Percentiles rank a stretch among this genome's conserved stretches.
These are phyloP conservation scores for Hydrangea macrophylla DNA, from an alignment of 148 eudicot genomes.

Conservation along the genomic window DNA sequence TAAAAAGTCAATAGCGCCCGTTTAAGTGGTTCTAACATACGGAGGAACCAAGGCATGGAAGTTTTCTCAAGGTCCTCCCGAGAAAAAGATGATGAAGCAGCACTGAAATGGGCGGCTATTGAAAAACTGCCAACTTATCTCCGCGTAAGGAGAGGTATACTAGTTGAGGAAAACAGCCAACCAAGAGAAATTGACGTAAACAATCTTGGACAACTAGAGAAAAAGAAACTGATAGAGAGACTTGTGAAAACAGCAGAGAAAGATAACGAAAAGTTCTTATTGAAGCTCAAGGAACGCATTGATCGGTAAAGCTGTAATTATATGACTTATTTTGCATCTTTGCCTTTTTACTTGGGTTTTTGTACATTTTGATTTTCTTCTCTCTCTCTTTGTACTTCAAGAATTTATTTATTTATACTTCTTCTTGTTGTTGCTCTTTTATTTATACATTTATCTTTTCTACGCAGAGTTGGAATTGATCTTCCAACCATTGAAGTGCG, in stretches of 20 bases:
- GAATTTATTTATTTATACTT: too few species aligned
- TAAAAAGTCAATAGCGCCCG: constrained; percentile 7
- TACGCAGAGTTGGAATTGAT: constrained; percentile 44
- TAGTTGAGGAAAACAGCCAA: constrained; percentile 32
- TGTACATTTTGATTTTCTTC: too few species aligned
- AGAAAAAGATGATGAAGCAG: constrained; percentile 48
- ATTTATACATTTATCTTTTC: too few species aligned
- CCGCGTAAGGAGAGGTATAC: constrained; percentile 41
- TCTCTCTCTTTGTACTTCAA: too few species aligned
- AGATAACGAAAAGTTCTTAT: constrained; percentile 51
- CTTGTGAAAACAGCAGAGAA: constrained; percentile 37
- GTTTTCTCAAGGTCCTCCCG: constrained; percentile 26
- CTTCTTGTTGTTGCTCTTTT: neutral
- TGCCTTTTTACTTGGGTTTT: too few species aligned
- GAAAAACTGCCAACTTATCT: constrained; percentile 47
- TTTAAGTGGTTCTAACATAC: constrained; percentile 18
- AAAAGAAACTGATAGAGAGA: constrained; percentile 29
- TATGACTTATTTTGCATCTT: too few species aligned
- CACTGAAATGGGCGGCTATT: constrained; percentile 53
- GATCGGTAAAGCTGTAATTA: constrained; percentile 27
- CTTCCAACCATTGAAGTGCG: constrained; percentile 52
- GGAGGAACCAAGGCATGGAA: constrained; percentile 30
- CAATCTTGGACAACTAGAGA: constrained; percentile 37
- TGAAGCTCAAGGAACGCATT: constrained; percentile 39
- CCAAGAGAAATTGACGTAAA: constrained; percentile 36